These are phyloP conservation scores for Backusella tarrabulga DNA, from an alignment of 192 early-diverging fungal genomes.

Conservation along the genomic window DNA sequence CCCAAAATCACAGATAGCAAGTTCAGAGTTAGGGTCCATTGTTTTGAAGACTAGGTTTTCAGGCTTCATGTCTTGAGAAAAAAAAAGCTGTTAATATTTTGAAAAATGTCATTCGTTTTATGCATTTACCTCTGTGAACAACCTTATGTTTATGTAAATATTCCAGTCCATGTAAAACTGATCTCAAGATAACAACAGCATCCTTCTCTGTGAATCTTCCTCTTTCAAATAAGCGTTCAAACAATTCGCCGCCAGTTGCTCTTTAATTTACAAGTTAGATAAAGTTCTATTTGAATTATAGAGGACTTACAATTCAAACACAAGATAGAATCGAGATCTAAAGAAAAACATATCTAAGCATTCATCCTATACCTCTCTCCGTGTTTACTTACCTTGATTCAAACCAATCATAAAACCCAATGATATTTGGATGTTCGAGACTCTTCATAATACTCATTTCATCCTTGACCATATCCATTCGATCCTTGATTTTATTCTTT, in stretches of 20 bases:
- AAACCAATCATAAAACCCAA: slow-evolving; percentile 79
- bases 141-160: slow-evolving; percentile 87
- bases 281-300: background rate
- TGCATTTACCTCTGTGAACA: slow-evolving; percentile 69
- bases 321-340: slow-evolving; percentile 70
- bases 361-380: background rate
- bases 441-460: slow-evolving; percentile 87
- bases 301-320: slow-evolving; percentile 62
- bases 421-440: slow-evolving; percentile 86
- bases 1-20: slow-evolving; percentile 88
- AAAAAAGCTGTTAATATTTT: background rate
- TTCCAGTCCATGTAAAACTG: slow-evolving; percentile 70
- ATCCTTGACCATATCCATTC: slow-evolving; percentile 88
- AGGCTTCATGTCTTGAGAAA: slow-evolving; percentile 64
- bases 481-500: slow-evolving; percentile 75
- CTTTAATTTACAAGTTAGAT: slow-evolving; percentile 5
- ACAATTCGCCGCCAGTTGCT: slow-evolving; percentile 84
- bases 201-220: slow-evolving; percentile 82
- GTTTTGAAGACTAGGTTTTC: slow-evolving; percentile 84
- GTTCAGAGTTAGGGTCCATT: slow-evolving; percentile 53
- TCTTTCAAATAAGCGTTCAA: slow-evolving; percentile 73
- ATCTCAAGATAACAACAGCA: slow-evolving; percentile 70
- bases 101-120: background rate
- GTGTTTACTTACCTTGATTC: slow-evolving; percentile 33
- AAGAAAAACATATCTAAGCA: background rate